phyloP scores from a whole-genome alignment of 2,329 filamentous ascomycete genomes.

The Cladophialophora psammophila region DNA sequence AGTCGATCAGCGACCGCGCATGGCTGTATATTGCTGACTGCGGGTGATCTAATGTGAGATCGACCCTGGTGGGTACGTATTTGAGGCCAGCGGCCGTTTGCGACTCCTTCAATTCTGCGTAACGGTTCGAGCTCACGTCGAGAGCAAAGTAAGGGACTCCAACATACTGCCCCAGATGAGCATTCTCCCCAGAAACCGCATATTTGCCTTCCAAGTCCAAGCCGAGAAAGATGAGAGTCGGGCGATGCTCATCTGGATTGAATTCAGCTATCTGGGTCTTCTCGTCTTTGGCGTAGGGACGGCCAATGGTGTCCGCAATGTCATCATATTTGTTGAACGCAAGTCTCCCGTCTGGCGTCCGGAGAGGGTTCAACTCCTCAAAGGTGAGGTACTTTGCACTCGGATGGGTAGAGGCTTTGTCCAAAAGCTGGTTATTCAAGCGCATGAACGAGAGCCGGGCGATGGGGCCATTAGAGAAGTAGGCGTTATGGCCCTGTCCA shows the following conservation, averaged over 20 bases:
- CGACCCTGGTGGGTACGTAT: conserved; percentile 25
- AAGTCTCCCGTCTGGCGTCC: conserved; percentile 65
- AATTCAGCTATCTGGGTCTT: conserved; percentile 74
- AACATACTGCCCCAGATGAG: conserved; percentile 65
- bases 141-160: conserved; percentile 88
- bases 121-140: conserved; percentile 68
- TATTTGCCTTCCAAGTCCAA: conserved; percentile 67
- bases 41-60: conserved; percentile 25
- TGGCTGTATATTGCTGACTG: conserved; percentile 33
- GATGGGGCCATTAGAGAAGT: conserved; percentile 52
- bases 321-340: conserved; percentile 73
- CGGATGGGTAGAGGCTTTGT: conserved; percentile 54
- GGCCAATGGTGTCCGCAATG: conserved; percentile 73
- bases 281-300: conserved; percentile 75
- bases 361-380: conserved; percentile 77
- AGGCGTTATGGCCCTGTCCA: conserved; percentile 27
- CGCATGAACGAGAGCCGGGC: conserved; percentile 59
- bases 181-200: conserved; percentile 41
- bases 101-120: conserved; percentile 10
- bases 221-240: conserved; percentile 83
- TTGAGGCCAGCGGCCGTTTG: conserved; percentile 13
- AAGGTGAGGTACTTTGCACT: conserved; percentile 73
- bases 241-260: conserved; percentile 71
- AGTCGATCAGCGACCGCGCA: conserved; percentile 84
- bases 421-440: conserved; percentile 54